A percentile compares a stretch with the other conserved stretches of the same genome.
phyloP scores from a whole-genome alignment of 2,329 filamentous ascomycete genomes.

The Cladorrhinum sp. region DNA sequence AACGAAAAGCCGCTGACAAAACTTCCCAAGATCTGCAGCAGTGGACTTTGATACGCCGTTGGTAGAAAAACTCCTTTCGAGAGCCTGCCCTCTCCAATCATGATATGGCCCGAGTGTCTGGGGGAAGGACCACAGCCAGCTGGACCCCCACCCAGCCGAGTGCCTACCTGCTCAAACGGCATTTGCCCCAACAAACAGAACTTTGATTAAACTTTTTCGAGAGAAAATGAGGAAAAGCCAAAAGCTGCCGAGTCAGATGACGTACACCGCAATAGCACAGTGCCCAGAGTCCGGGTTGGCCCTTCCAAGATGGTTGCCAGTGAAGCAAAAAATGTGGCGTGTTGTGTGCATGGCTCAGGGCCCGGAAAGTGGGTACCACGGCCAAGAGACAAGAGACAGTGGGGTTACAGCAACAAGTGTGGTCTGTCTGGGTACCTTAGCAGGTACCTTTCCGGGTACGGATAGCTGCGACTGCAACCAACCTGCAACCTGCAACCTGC shows the following conservation, averaged over 20 bases:
- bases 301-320: not conserved
- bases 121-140: not conserved
- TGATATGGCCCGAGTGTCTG: not conserved
- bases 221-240: not conserved
- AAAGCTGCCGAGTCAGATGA: conserved; percentile 1
- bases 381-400: conserved; percentile 2
- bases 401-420: not conserved
- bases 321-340: conserved; percentile 1
- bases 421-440: not conserved
- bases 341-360: conserved; percentile 5
- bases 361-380: conserved; percentile 3
- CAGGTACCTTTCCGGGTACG: not conserved
- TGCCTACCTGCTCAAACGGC: not conserved
- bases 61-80: not conserved
- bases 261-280: not conserved
- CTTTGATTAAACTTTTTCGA: no score
- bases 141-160: not conserved
- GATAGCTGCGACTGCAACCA: not conserved
- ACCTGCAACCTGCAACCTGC: not conserved
- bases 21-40: not conserved
- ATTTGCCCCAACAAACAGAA: not conserved
- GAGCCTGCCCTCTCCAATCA: not conserved
- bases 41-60: not conserved
- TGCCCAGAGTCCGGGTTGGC: not conserved
- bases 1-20: not conserved